phyloP scores from a whole-genome alignment of 176 grass and related monocot species.

The Cenchrus fungigraminus region DNA sequence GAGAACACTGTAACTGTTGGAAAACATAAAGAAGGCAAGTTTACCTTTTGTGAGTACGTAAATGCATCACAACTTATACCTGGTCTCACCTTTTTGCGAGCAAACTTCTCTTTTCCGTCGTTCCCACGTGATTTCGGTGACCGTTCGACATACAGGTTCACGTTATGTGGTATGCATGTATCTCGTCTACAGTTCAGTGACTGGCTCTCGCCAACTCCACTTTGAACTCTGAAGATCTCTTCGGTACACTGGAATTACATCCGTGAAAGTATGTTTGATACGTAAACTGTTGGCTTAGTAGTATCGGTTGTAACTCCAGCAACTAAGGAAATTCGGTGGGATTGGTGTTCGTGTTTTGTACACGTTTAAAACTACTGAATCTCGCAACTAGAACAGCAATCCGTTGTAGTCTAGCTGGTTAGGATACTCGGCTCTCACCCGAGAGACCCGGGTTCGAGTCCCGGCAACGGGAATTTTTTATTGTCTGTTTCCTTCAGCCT shows the following conservation, averaged over 20 bases:
- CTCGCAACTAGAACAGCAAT: rapidly evolving
- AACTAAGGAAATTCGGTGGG: too few relatives aligned
- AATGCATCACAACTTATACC: not conserved
- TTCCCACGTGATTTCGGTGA: not conserved
- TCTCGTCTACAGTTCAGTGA: not conserved
- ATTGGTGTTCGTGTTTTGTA: too few relatives aligned
- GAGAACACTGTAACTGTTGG: not conserved
- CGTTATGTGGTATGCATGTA: not conserved
- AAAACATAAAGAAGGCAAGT: not conserved
- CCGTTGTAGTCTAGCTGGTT: constrained; percentile 49
- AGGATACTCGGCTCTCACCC: constrained; percentile 93
- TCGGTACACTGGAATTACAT: not conserved
- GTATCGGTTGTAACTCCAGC: too few relatives aligned
- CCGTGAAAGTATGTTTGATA: not conserved
- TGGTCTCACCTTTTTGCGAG: not conserved
- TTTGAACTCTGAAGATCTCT: not conserved
- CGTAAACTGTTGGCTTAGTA: not conserved
- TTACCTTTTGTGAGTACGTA: not conserved
- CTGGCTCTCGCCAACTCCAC: not conserved
- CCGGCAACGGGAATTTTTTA: constrained; percentile 66
- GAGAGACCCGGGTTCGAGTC: constrained; percentile 82
- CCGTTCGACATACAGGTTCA: not conserved
- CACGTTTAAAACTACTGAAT: too few relatives aligned
- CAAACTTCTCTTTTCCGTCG: not conserved
- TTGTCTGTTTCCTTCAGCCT: not conserved